Evolutionary conservation across 768 basidiomycete species (phyloP), one percentile per base, ranked within the genome.

Genomic region (Psilocybe sp.): DNA sequence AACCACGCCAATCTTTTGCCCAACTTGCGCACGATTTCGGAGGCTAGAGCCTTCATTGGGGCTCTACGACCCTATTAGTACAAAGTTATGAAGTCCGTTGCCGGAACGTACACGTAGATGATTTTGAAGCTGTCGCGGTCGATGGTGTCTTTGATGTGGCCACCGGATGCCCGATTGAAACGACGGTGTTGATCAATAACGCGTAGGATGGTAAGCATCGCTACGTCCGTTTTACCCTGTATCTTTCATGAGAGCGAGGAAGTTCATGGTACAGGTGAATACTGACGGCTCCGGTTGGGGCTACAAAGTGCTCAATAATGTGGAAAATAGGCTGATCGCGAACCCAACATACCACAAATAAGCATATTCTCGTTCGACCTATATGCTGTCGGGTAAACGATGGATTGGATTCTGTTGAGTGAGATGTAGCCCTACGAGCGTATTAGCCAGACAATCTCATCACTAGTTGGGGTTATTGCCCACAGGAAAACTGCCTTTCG

Each of bases 221-320:
- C 97, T 0, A 99, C 88, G 67, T 99, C 97, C 0, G 97, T 99
- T 91, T 99, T 99, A 68, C 97, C 97, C 93, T 95, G 58, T 33
- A 46, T 50, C 40, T 35, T 51, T 16, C 39, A 49, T 59, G 44
- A 64, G 49, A 38, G 41, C 45, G 19, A 34, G 32, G 36, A 15
- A n/a, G 11, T 45, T 2, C 15, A 34, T 46, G 16, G 32, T 28
- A 42, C n/a, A n/a, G 39, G 32, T 15, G n/a, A 46, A 19, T 14
- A 69, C 89, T 69, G 59, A 96, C 94, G 57, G 97, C 96, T 77
- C 97, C 97, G 55, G 97, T 99, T 0, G 97, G 97, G 62, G 97
- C 94, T 96, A 59, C 42, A 18, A 8, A 20, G 40, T 13, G 28
- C 33, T 36, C 23, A 49, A 46, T 45, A 35, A 40, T 51, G 10